Evolutionary conservation across 2,329 filamentous ascomycete species (phyloP), one percentile per base, ranked within the genome.

Genomic region (Diaporthe vaccinii): DNA sequence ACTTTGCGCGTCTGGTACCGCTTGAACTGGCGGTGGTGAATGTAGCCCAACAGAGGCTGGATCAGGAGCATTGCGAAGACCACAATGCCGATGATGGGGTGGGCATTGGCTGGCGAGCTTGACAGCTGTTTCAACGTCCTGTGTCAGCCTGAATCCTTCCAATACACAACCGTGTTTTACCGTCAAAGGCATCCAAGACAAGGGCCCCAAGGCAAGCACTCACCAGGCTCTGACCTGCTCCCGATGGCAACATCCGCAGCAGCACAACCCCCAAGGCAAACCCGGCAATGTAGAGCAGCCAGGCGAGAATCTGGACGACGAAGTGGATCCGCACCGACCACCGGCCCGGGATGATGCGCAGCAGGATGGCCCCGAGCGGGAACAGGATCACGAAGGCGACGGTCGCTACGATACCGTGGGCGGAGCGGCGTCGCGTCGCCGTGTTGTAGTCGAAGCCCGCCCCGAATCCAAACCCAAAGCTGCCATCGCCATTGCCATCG

Each of bases 71-170:
- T 72, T 15, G 76, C 82, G 10, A 89, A 81, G 4, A 86, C 78
- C 5, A 86, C 80, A 68, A 88, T 79, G 41, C 87, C 87, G 75
- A 89, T 85, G 76, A 88, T 86, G 46, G 86, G 86, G 77, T 89
- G 87, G 59, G 82, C 83, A 76, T 84, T 85, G 46, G 80, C 79
- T 5, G 78, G 70, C 8, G 79, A 76, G n/a, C 80, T 79, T 17
- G 79, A 76, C 9, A 87, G 75, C 82, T 85, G 25, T 53, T 39
- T 49, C 31, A 31, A 8, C 22, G 14, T 41, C 31, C 41, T 15
- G 36, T 28, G 68, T 75, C 57, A 71, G 62, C 25, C 51, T 36
- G 20, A 15, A 31, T 14, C 57, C 28, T 7, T 6, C 6, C 31
- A 31, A 14, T 7, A 22, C 20, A 36, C 22, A 8, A 7, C 8